Percentiles rank a stretch among this genome's conserved stretches.
Evolutionary conservation across 768 basidiomycete species (phyloP).

Genomic region (Krasilnikovozyma curviuscula): DNA sequence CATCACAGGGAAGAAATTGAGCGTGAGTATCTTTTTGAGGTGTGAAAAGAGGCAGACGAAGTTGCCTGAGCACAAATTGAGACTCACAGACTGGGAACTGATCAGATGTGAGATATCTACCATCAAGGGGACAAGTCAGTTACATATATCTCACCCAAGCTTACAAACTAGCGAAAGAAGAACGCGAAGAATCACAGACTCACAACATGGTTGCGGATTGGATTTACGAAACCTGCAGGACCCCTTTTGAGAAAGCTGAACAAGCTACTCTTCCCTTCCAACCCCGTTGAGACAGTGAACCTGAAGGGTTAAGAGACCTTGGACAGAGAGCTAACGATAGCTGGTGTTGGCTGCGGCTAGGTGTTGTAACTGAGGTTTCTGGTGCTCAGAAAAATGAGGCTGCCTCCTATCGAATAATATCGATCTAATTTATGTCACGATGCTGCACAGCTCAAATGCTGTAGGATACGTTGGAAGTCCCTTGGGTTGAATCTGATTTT

Average conservation of each 20-base stretch:
- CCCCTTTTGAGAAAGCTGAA: neutral
- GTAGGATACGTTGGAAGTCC: too few relatives aligned
- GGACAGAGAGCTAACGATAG: neutral
- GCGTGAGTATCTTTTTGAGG: neutral
- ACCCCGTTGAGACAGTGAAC: neutral
- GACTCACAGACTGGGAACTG: conserved; percentile 73
- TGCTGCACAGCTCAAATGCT: too few relatives aligned
- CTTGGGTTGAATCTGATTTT: too few relatives aligned
- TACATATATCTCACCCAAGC: neutral
- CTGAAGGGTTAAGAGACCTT: neutral
- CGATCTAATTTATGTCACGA: too few relatives aligned
- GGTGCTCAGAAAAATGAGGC: too few relatives aligned
- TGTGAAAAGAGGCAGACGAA: neutral
- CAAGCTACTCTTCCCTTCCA: too few relatives aligned
- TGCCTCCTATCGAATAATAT: too few relatives aligned
- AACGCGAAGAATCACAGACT: neutral
- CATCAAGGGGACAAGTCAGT: neutral
- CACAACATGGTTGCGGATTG: neutral
- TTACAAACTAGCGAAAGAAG: neutral
- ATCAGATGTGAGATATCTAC: conserved; percentile 62
- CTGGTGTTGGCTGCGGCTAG: too few relatives aligned
- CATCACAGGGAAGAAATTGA: conserved; percentile 1
- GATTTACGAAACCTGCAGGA: neutral
- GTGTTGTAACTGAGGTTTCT: too few relatives aligned
- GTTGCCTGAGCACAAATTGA: neutral